phyloP scores from a whole-genome alignment of 2,329 filamentous ascomycete species.

The Epicoccum sorghinum region DNA sequence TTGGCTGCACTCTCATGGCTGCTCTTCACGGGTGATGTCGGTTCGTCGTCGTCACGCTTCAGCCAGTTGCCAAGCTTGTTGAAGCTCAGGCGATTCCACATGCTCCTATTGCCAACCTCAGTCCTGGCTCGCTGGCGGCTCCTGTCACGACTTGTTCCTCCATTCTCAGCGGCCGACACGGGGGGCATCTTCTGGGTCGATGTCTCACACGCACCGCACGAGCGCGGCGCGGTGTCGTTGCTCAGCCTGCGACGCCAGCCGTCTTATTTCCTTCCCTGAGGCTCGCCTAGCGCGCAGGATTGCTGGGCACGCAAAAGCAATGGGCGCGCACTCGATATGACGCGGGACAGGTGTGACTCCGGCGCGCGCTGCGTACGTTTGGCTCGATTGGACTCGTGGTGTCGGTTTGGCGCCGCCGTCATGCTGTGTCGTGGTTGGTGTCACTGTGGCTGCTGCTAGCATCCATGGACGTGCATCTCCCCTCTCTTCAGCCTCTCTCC shows the following conservation, averaged over 20 bases:
- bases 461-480: constrained; percentile 31
- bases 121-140: constrained; percentile 44
- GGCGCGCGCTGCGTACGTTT: constrained; percentile 2
- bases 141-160: constrained; percentile 35
- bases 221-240: constrained; percentile 23
- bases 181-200: constrained; percentile 33
- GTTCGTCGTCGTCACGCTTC: constrained; percentile 47
- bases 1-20: constrained; percentile 15
- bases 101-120: constrained; percentile 42
- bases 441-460: constrained; percentile 36
- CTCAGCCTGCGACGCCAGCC: constrained; percentile 22
- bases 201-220: constrained; percentile 25
- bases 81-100: constrained; percentile 46
- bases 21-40: constrained; percentile 23
- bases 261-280: constrained; percentile 20
- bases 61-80: constrained; percentile 51
- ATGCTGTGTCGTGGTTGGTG: constrained; percentile 42
- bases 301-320: constrained; percentile 9
- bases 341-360: constrained; percentile 17
- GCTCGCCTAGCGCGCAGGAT: constrained; percentile 11
- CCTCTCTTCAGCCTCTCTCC: constrained; percentile 10
- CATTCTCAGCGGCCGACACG: constrained; percentile 26
- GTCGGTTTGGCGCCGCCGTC: constrained; percentile 40
- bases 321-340: constrained; percentile 20
- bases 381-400: constrained; percentile 32